Conservation (phyloP, 768 basidiomycete genomes). For the Russula emetica region DNA sequence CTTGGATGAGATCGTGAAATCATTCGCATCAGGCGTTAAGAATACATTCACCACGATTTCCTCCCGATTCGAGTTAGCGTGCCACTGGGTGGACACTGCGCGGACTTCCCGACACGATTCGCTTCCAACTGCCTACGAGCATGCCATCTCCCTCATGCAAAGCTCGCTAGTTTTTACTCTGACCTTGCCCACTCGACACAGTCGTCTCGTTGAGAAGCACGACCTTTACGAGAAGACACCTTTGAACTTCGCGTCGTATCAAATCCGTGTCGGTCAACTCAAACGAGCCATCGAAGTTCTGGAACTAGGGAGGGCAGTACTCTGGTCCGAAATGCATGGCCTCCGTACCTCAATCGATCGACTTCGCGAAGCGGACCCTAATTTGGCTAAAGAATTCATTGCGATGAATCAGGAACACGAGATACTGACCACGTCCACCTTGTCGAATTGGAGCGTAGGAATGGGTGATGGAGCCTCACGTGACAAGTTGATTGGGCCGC, state of each 20-base stretch:
- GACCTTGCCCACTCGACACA: neutral
- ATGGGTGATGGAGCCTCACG: too few species aligned
- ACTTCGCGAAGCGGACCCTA: neutral
- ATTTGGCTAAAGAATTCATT: neutral
- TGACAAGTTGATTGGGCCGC: too few species aligned
- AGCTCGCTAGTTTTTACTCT: neutral
- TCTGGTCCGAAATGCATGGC: conserved; percentile 8
- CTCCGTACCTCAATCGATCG: conserved; percentile 2
- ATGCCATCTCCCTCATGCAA: neutral
- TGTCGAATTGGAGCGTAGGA: too few species aligned
- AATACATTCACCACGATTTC: neutral
- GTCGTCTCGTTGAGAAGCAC: neutral
- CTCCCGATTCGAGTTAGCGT: neutral
- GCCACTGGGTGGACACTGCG: neutral
- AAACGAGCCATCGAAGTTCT: conserved; percentile 1
- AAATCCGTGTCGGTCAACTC: neutral
- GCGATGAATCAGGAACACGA: neutral
- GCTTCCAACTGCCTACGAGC: neutral
- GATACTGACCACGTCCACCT: neutral
- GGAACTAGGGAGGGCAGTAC: neutral
- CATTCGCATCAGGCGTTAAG: neutral
- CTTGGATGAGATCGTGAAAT: neutral
- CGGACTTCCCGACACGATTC: neutral
- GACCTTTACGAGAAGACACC: neutral
- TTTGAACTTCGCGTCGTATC: neutral